Evolutionary conservation across 2,329 filamentous ascomycete genomes (phyloP).

Genomic region (Colletotrichum scovillei): DNA sequence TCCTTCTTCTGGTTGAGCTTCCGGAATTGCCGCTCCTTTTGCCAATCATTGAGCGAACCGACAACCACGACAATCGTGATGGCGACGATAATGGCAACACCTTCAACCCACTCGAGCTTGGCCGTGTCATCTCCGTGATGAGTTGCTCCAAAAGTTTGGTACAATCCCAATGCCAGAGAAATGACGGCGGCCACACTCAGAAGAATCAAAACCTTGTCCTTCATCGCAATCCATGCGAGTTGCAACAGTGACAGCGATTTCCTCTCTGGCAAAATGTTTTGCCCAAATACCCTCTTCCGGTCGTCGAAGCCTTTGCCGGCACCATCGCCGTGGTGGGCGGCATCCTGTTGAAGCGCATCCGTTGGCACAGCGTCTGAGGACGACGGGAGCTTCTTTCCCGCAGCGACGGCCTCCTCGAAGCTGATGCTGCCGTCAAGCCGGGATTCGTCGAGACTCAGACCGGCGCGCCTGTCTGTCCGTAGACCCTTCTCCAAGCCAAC

Average conservation of each 20-base stretch:
- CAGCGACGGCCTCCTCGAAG: slow-evolving; percentile 61
- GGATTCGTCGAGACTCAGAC: slow-evolving; percentile 63
- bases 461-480: slow-evolving; percentile 58
- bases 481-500: slow-evolving; percentile 62
- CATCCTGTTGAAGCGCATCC: slow-evolving; percentile 35
- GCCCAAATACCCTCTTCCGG: slow-evolving; percentile 66
- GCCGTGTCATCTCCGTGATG: slow-evolving; percentile 58
- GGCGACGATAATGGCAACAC: slow-evolving; percentile 82
- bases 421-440: slow-evolving; percentile 54
- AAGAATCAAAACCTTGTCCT: slow-evolving; percentile 82
- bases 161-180: slow-evolving; percentile 79
- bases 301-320: slow-evolving; percentile 51
- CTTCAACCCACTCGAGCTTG: slow-evolving; percentile 83
- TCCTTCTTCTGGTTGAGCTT: slow-evolving; percentile 86
- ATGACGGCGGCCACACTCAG: slow-evolving; percentile 77
- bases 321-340: slow-evolving; percentile 6
- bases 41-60: slow-evolving; percentile 83
- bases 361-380: slow-evolving; percentile 38
- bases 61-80: slow-evolving; percentile 81
- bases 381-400: slow-evolving; percentile 45
- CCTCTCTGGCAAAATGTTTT: slow-evolving; percentile 74
- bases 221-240: slow-evolving; percentile 83
- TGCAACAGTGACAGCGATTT: slow-evolving; percentile 77
- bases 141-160: slow-evolving; percentile 73
- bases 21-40: slow-evolving; percentile 84